These are phyloP conservation scores for Anethum foeniculum DNA, from an alignment of 140 eudicot genomes.

Conservation along the genomic window DNA sequence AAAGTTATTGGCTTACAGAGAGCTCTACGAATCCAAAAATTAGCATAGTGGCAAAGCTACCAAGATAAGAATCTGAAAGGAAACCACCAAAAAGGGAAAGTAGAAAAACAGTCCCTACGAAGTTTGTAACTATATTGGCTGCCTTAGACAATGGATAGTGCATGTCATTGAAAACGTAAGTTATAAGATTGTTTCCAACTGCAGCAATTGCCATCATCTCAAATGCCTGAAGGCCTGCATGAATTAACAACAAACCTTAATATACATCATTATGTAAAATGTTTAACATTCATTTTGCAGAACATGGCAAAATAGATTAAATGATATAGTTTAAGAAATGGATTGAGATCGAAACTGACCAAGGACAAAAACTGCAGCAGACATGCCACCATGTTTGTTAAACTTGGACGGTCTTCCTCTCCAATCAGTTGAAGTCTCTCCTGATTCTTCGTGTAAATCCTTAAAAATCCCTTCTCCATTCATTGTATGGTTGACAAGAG, in stretches of 20 bases:
- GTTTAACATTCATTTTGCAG: background rate
- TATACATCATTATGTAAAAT: background rate
- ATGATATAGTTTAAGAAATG: background rate
- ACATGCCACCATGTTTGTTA: conserved; percentile 66
- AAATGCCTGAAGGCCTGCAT: conserved; percentile 64
- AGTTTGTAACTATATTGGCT: conserved; percentile 72
- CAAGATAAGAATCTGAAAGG: conserved; percentile 77
- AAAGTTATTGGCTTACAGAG: conserved; percentile 25
- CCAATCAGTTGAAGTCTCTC: conserved; percentile 44
- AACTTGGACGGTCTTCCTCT: conserved; percentile 55
- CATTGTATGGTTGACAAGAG: background rate
- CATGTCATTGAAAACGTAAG: conserved; percentile 79
- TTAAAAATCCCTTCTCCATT: background rate
- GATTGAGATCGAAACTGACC: conserved; percentile 28
- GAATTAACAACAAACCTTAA: background rate
- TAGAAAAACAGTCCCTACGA: conserved; percentile 70
- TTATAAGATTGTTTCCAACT: conserved; percentile 75
- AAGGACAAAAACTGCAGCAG: conserved; percentile 60
- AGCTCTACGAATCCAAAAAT: conserved; percentile 73
- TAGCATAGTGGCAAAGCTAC: conserved; percentile 71
- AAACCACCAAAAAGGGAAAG: conserved; percentile 79
- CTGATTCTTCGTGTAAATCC: background rate
- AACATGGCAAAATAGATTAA: background rate
- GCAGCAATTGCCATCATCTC: conserved; percentile 95
- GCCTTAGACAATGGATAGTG: conserved; percentile 72